Evolutionary conservation across 768 basidiomycete genomes (phyloP), one percentile per base, ranked within the genome.

Genomic region (Boletus barrowsii): DNA sequence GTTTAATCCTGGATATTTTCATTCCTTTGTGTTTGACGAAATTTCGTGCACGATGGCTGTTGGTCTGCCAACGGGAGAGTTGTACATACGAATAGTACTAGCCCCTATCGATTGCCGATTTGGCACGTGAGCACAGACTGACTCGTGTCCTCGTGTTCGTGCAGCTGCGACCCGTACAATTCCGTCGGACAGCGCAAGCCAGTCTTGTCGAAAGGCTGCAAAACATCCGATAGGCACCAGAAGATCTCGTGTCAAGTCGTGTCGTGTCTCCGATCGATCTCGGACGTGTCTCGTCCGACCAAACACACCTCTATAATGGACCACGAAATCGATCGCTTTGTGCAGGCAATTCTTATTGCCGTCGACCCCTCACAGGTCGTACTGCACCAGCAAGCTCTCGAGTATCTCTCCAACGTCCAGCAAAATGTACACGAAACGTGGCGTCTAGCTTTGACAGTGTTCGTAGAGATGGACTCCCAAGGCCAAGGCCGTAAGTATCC

Each of bases 331-430:
- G 82, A 87, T 61, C 87, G 83, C 68, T 77, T 90, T 59, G 83
- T 89, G 17, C 88, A 87, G 73, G 94, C 94, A 45, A 93, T 95
- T 72, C 75, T 81, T 67, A 87, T 96, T 73, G 94, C 93, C 47
- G 88, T 88, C 56, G 87, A 93, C 75, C 88, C 87, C 50, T 74
- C 77, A 14, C 88, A 86, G 70, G 76, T 75, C 51, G 68, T 80
- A 26, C 73, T 96, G 33, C 90, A 94, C 72, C 87, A 86, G 54
- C 87, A 95, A 69, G 95, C 95, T 33, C 77, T 97, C 61, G 83
- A 87, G 52, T 98, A 89, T 70, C 77, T 98, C 32, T 79, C 83
- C 29, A 82, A 79, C 52, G 78, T 97, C 57, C 88, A 90, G 63
- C 83, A 85, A 69, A 89, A 89, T 69, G 79, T 87, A 14, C 76